phyloP scores from a whole-genome alignment of 331 rosid genomes.

The Erythrophleum ivorense region DNA sequence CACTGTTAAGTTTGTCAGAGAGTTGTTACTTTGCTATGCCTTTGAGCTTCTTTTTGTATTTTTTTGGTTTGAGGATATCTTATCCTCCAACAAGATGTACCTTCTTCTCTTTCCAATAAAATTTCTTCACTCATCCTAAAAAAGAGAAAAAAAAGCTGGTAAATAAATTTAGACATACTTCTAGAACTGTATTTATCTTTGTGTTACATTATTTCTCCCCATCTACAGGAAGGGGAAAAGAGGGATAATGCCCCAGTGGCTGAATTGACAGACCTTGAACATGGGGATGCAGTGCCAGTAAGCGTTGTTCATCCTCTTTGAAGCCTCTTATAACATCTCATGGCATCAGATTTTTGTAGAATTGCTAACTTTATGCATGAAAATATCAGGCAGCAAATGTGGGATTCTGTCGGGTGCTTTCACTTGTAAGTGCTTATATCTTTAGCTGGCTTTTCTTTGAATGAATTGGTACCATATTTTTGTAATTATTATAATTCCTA shows the following conservation, averaged over 20 bases:
- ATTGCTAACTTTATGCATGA: slow-evolving; percentile 41
- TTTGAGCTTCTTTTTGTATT: background rate
- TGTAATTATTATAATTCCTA: slow-evolving; percentile 14
- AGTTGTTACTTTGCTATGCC: background rate
- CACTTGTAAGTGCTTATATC: slow-evolving; percentile 67
- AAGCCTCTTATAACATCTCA: slow-evolving; percentile 15
- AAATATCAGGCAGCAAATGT: slow-evolving; percentile 71
- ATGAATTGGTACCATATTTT: background rate
- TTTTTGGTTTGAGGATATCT: slow-evolving; percentile 11
- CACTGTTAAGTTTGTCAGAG: background rate
- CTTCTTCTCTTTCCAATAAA: background rate
- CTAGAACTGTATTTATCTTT: slow-evolving; percentile 20
- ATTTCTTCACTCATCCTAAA: background rate
- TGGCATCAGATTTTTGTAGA: slow-evolving; percentile 17
- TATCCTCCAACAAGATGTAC: background rate
- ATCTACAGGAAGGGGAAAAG: slow-evolving; percentile 52
- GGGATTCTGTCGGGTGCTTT: slow-evolving; percentile 64
- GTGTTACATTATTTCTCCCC: slow-evolving; percentile 11
- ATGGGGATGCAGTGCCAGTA: slow-evolving; percentile 74
- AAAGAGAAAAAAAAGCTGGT: background rate
- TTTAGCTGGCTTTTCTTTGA: slow-evolving; percentile 13
- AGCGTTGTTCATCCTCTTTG: slow-evolving; percentile 6
- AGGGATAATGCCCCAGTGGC: slow-evolving; percentile 36
- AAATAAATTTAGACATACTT: slow-evolving; percentile 14
- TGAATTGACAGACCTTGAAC: slow-evolving; percentile 69